Evolutionary conservation across 148 eudicot genomes (phyloP), one percentile per base, ranked within the genome.

Genomic region (Rheum nobile): DNA sequence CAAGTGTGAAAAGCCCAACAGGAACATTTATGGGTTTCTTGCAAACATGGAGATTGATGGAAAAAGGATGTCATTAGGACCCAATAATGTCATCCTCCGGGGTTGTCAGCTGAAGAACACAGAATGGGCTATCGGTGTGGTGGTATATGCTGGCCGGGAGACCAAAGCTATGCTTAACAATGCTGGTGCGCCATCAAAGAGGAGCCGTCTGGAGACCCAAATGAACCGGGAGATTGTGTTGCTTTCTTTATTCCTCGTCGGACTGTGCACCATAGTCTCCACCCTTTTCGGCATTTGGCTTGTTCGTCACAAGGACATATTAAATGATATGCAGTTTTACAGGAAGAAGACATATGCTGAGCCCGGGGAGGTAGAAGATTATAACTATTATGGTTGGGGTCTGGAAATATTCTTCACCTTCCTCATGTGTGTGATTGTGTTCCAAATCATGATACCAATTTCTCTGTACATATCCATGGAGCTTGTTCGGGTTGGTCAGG

Each of bases 31-130:
- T 75, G 99, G 97, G 13, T 96, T 96, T 79, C 94, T 86, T 29
- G 99, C 89, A 38, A 84, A 84, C 65, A 92, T 96, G 88, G 97
- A 96, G 57, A 82, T 96, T 76, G 99, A 92, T 74, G 92, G 94
- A 75, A 96, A 92, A 81, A 89, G 86, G 77, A 80, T 86, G 84
- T 92, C 99, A 14, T 85, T 96, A 47, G 99, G 99, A 35, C 97
- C 99, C 48, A 90, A 97, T 26, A 96, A 96, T 78, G 90, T 96
- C 72, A 73, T 96, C 81, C 86, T 96, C 24, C 88, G 99, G 29
- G 99, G 99, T 13, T 96, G 99, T 86, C 90, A 92, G 83, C 87
- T 96, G 41, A 96, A 96, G 80, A 96, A 96, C 83, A 96, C 99
- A 2, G 79, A 74, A 42, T 96, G 99, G 97, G 95, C 84, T 8